phyloP scores from a whole-genome alignment of 192 early-diverging fungal genomes.

The Dissophora globulifera region DNA sequence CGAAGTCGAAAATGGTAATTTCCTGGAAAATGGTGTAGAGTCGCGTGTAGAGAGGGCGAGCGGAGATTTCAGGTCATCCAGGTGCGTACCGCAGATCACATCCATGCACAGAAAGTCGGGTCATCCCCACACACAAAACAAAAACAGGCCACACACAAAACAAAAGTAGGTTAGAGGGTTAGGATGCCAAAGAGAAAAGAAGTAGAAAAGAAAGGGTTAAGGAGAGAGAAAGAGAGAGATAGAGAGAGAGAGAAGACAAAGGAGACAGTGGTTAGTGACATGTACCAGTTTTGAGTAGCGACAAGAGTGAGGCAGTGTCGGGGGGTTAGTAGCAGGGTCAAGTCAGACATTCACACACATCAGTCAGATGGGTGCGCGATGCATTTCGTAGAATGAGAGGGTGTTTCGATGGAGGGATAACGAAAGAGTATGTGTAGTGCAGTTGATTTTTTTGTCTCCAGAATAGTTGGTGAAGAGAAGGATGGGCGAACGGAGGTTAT shows the following conservation, averaged over 20 bases:
- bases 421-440: too few species aligned
- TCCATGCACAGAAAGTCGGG: not conserved
- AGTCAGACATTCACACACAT: conserved; percentile 9
- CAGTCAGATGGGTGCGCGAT: conserved; percentile 1
- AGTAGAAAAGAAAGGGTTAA: not conserved
- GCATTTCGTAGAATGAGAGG: conserved; percentile 11
- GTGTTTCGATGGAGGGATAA: not conserved
- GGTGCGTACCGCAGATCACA: not conserved
- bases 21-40: too few species aligned
- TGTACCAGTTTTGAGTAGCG: not conserved
- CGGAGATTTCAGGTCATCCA: too few species aligned
- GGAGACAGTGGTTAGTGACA: conserved; percentile 13
- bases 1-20: not conserved
- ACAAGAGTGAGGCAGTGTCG: not conserved
- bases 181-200: not conserved
- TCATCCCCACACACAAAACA: too few species aligned
- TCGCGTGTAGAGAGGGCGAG: too few species aligned
- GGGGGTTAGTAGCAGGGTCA: not conserved
- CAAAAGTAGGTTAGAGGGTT: too few species aligned
- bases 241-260: not conserved
- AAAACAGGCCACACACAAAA: not conserved
- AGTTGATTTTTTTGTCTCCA: too few species aligned
- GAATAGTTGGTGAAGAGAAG: too few species aligned
- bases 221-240: not conserved
- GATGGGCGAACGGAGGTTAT: too few species aligned